Conservation (phyloP, 116 monocot species). For the Zostera marina region DNA sequence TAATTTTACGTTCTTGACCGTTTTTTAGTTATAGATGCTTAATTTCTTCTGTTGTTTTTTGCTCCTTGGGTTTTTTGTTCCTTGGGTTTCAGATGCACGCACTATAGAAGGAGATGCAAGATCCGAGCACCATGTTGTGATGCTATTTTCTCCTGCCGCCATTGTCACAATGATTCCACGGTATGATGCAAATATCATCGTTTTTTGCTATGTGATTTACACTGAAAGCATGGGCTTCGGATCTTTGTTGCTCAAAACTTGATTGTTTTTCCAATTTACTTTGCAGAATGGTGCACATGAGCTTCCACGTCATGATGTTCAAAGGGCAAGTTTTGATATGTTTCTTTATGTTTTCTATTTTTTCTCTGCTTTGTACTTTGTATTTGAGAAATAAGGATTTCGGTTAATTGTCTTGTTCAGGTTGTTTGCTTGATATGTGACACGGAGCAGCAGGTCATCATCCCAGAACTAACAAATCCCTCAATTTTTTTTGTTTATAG, state of each 20-base stretch:
- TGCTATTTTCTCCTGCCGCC: neutral
- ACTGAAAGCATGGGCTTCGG: too few relatives aligned
- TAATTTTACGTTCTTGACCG: too few relatives aligned
- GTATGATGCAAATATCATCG: neutral
- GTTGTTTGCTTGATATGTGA: conserved; percentile 68
- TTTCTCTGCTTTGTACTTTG: neutral
- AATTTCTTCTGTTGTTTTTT: too few relatives aligned
- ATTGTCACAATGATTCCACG: conserved; percentile 1
- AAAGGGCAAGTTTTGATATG: conserved; percentile 19
- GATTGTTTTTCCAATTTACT: too few relatives aligned
- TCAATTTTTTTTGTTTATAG: neutral
- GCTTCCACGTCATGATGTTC: conserved; percentile 35
- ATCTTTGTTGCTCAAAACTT: too few relatives aligned
- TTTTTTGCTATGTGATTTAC: too few relatives aligned
- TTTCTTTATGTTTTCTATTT: neutral
- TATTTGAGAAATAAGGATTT: neutral
- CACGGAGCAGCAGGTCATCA: conserved; percentile 51
- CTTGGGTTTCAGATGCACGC: neutral
- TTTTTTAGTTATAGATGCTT: too few relatives aligned
- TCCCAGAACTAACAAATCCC: too few relatives aligned
- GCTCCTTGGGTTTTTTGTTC: too few relatives aligned
- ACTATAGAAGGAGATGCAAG: conserved; percentile 1
- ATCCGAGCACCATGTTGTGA: neutral
- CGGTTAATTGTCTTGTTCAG: conserved; percentile 10
- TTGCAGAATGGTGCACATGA: conserved; percentile 41